A percentile compares a stretch with the other conserved stretches of the same genome.
phyloP scores from a whole-genome alignment of 2,329 filamentous ascomycete genomes.

The Diplodia corticola region DNA sequence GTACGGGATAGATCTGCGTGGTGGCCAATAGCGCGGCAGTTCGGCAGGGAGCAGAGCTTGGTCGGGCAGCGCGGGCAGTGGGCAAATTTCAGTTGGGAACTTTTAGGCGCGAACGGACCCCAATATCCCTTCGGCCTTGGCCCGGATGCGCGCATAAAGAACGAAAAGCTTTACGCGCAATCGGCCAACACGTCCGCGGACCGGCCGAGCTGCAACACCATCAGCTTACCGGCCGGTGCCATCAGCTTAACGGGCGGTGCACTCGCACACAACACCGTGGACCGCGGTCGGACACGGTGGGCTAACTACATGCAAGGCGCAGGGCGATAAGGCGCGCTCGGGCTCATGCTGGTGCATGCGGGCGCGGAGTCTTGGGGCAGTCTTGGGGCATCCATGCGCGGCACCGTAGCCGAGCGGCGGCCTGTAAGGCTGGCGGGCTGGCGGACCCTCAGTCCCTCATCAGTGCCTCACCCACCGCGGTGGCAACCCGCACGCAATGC shows the following conservation, averaged over 20 bases:
- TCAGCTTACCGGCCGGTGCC: background rate
- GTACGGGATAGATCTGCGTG: background rate
- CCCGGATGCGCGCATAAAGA: background rate
- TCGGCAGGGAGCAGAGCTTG: background rate
- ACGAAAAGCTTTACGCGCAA: background rate
- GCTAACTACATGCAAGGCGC: background rate
- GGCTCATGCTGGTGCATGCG: background rate
- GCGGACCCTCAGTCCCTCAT: too few species aligned
- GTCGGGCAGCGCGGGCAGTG: background rate
- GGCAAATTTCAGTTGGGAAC: slow-evolving; percentile 16
- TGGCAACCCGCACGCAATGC: background rate
- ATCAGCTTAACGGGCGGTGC: background rate
- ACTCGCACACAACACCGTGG: background rate
- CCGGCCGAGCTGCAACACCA: background rate
- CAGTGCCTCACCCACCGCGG: too few species aligned
- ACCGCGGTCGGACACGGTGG: background rate
- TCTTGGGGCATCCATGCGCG: slow-evolving; percentile 1
- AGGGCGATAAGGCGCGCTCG: slow-evolving; percentile 4
- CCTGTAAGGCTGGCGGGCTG: slow-evolving; percentile 8
- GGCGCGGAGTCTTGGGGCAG: background rate
- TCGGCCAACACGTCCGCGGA: too few species aligned
- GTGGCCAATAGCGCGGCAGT: background rate
- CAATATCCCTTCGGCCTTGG: slow-evolving; percentile 12
- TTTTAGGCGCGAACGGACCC: slow-evolving; percentile 12
- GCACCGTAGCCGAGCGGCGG: slow-evolving; percentile 10